Conservation (phyloP, 2,329 filamentous ascomycete genomes). For the Cladosporium oxysporum region DNA sequence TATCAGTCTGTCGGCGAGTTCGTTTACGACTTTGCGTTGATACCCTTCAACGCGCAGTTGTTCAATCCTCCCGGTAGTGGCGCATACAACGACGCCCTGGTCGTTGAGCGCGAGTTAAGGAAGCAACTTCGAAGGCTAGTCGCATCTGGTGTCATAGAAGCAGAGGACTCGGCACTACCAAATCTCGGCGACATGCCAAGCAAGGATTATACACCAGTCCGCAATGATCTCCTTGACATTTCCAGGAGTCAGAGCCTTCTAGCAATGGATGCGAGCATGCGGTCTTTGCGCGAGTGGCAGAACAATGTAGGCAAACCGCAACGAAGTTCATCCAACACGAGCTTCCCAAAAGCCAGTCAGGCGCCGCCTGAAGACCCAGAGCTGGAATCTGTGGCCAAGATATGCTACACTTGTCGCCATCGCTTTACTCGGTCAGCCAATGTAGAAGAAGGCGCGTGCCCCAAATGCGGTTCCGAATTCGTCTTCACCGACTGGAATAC, state of each 20-base stretch:
- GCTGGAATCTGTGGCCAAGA: background rate
- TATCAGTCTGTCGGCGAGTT: conserved; percentile 82
- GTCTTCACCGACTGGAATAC: background rate
- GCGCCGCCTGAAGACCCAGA: background rate
- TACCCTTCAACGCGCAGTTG: conserved; percentile 93
- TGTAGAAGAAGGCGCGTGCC: background rate
- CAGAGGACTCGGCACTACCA: conserved; percentile 72
- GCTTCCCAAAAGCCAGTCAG: background rate
- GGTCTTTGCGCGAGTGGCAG: background rate
- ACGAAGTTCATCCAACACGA: background rate
- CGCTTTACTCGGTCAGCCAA: background rate
- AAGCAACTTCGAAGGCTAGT: conserved; percentile 75
- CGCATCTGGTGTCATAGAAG: conserved; percentile 64
- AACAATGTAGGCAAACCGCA: background rate
- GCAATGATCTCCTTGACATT: background rate
- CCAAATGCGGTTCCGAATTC: background rate
- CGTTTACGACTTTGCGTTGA: conserved; percentile 85
- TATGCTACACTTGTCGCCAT: background rate
- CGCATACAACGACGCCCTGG: conserved; percentile 84
- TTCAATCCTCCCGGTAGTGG: conserved; percentile 91
- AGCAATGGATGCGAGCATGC: background rate
- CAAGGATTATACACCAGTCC: conserved; percentile 69
- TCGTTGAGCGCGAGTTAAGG: conserved; percentile 70
- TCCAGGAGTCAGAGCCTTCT: background rate
- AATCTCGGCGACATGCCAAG: conserved; percentile 91